A percentile compares a stretch with the other conserved stretches of the same genome.
These are phyloP conservation scores for Monosporozyma yasuniensis DNA, from an alignment of 805 yeast species.

Conservation along the genomic window DNA sequence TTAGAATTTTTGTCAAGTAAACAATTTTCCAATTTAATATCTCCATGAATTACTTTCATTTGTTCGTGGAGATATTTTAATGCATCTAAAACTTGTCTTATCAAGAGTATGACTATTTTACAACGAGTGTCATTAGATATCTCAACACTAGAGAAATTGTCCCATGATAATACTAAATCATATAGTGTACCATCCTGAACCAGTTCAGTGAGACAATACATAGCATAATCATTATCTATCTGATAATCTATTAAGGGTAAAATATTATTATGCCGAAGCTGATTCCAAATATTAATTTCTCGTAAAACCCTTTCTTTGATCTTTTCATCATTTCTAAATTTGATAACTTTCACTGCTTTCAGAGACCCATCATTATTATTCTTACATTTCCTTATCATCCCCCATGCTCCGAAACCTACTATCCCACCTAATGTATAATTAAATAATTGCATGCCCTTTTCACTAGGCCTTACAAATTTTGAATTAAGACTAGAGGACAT, in stretches of 20 bases:
- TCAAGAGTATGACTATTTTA: slow-evolving; percentile 30
- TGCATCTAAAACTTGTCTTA: slow-evolving; percentile 49
- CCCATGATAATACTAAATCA: slow-evolving; percentile 67
- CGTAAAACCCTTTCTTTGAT: slow-evolving; percentile 53
- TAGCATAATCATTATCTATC: slow-evolving; percentile 47
- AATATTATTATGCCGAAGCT: slow-evolving; percentile 51
- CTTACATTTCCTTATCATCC: slow-evolving; percentile 65
- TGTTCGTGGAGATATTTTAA: slow-evolving; percentile 54
- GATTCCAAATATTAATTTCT: slow-evolving; percentile 72
- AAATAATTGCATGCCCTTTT: slow-evolving; percentile 59
- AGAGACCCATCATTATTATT: slow-evolving; percentile 28
- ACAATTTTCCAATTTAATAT: slow-evolving; percentile 74
- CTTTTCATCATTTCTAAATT: slow-evolving; percentile 40
- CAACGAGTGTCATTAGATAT: slow-evolving; percentile 31
- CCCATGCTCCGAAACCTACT: slow-evolving; percentile 88
- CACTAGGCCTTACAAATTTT: slow-evolving; percentile 33
- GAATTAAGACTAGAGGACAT: background rate
- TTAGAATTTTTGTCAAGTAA: slow-evolving; percentile 38
- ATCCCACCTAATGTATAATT: slow-evolving; percentile 59
- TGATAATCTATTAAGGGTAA: slow-evolving; percentile 53
- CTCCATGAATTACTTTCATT: slow-evolving; percentile 59
- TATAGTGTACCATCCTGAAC: slow-evolving; percentile 73
- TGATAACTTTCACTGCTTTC: slow-evolving; percentile 55
- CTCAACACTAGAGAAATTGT: slow-evolving; percentile 32
- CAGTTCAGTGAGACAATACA: slow-evolving; percentile 64